phyloP scores from a whole-genome alignment of 2,329 filamentous ascomycete species.

The Arthrobotrys conoides region DNA sequence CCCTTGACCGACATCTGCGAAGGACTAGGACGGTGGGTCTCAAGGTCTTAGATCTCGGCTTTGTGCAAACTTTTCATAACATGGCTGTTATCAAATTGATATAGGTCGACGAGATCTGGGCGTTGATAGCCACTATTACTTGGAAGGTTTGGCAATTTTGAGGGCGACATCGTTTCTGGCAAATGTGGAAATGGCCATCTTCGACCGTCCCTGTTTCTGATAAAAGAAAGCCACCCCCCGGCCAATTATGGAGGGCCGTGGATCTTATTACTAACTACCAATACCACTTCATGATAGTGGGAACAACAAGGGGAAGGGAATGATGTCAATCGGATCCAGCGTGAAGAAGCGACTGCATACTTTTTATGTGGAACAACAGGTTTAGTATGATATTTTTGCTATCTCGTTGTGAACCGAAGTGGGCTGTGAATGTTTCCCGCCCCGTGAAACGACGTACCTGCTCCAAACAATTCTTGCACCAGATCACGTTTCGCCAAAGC shows the following conservation, averaged over 20 bases:
- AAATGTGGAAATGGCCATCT: slow-evolving; percentile 30
- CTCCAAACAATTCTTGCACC: slow-evolving; percentile 56
- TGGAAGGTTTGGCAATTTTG: slow-evolving; percentile 30
- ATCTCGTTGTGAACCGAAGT: slow-evolving; percentile 11
- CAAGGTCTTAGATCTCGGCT: slow-evolving; percentile 15
- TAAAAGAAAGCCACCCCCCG: slow-evolving; percentile 29
- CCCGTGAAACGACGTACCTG: slow-evolving; percentile 53
- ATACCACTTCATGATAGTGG: neutral
- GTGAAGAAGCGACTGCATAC: slow-evolving; percentile 1
- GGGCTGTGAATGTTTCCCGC: slow-evolving; percentile 43
- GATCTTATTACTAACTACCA: neutral
- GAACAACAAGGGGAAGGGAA: slow-evolving; percentile 6
- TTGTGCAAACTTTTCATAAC: slow-evolving; percentile 8
- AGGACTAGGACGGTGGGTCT: slow-evolving; percentile 32
- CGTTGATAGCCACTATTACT: slow-evolving; percentile 16
- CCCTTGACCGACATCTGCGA: slow-evolving; percentile 37
- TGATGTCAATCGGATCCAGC: slow-evolving; percentile 46
- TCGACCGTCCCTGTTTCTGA: slow-evolving; percentile 47
- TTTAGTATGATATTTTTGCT: slow-evolving; percentile 1
- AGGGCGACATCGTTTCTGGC: slow-evolving; percentile 31
- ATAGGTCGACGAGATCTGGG: slow-evolving; percentile 21
- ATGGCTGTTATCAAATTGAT: slow-evolving; percentile 18
- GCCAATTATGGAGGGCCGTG: slow-evolving; percentile 15
- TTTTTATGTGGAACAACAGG: neutral
- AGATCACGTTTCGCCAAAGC: slow-evolving; percentile 57